phyloP scores from a whole-genome alignment of 371 early-diverging fungal species.

The Sanchytrium tribonematis region DNA sequence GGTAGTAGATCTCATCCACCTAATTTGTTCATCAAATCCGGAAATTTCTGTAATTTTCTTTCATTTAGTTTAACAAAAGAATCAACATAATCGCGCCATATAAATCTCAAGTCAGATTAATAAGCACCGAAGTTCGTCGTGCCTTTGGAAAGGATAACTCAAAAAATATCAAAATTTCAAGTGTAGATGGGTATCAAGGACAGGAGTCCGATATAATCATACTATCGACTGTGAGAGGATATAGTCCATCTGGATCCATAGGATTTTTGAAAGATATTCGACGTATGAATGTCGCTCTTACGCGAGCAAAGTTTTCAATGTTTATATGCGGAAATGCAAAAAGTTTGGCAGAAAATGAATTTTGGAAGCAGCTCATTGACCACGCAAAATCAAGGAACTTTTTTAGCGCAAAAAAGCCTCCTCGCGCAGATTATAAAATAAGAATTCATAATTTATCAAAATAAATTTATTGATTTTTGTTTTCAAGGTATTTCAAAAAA shows the following conservation, averaged over 20 bases:
- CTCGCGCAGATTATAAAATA: too few relatives aligned
- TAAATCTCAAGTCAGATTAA: conserved; percentile 43
- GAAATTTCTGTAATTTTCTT: conserved; percentile 8
- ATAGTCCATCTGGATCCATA: conserved; percentile 24
- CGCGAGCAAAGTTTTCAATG: conserved; percentile 61
- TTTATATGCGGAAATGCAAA: conserved; percentile 56
- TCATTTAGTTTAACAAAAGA: conserved; percentile 25
- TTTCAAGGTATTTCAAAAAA: background rate
- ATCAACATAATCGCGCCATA: conserved; percentile 81
- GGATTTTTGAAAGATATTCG: conserved; percentile 69
- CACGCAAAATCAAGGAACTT: conserved; percentile 1
- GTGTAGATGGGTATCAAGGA: conserved; percentile 95
- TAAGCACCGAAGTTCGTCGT: conserved; percentile 30
- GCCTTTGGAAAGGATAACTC: conserved; percentile 30
- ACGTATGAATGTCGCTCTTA: conserved; percentile 81
- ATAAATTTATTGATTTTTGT: too few relatives aligned
- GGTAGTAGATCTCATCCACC: conserved; percentile 35
- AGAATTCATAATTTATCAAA: too few relatives aligned
- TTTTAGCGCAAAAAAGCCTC: too few relatives aligned
- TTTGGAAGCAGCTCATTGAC: conserved; percentile 1
- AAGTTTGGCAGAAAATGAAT: background rate
- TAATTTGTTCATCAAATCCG: conserved; percentile 24
- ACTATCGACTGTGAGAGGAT: conserved; percentile 64
- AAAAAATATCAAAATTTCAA: conserved; percentile 62
- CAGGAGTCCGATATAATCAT: conserved; percentile 86